Evolutionary conservation across 2,329 filamentous ascomycete genomes (phyloP).

Genomic region (Aureobasidium sp.): DNA sequence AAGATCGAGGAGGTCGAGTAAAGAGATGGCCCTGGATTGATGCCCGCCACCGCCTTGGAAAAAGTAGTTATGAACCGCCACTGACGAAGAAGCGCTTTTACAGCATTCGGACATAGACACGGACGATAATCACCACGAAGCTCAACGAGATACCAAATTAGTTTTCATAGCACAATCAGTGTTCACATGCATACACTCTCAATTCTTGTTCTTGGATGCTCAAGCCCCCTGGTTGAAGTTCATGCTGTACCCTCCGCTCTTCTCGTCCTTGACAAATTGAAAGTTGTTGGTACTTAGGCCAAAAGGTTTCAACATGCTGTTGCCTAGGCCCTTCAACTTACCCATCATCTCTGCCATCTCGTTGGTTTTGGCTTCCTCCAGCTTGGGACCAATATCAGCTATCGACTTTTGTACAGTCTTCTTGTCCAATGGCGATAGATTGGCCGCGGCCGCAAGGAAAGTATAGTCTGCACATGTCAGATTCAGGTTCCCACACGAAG

Average conservation of each 20-base stretch:
- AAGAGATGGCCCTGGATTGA: conserved; percentile 1
- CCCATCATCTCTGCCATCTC: conserved; percentile 98
- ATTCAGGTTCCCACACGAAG: background rate
- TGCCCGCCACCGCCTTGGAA: background rate
- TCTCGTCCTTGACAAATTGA: conserved; percentile 84
- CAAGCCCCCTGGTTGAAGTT: conserved; percentile 56
- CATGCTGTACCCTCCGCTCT: conserved; percentile 87
- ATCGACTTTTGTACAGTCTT: conserved; percentile 61
- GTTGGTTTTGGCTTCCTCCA: conserved; percentile 70
- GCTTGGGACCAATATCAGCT: conserved; percentile 53
- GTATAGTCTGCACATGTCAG: conserved; percentile 55
- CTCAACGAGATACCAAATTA: conserved; percentile 9
- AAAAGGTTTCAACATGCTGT: conserved; percentile 86
- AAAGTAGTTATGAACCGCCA: background rate
- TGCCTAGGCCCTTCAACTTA: conserved; percentile 85
- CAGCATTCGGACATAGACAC: background rate
- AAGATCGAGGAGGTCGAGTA: conserved; percentile 40
- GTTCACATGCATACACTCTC: background rate
- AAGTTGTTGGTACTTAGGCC: conserved; percentile 92
- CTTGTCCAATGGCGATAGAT: conserved; percentile 56
- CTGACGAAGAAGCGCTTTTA: background rate
- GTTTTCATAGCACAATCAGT: background rate
- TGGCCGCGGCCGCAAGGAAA: conserved; percentile 48
- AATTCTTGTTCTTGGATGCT: background rate
- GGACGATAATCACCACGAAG: conserved; percentile 8